phyloP scores from a whole-genome alignment of 176 grass and related monocot species.

The Canna indica region DNA sequence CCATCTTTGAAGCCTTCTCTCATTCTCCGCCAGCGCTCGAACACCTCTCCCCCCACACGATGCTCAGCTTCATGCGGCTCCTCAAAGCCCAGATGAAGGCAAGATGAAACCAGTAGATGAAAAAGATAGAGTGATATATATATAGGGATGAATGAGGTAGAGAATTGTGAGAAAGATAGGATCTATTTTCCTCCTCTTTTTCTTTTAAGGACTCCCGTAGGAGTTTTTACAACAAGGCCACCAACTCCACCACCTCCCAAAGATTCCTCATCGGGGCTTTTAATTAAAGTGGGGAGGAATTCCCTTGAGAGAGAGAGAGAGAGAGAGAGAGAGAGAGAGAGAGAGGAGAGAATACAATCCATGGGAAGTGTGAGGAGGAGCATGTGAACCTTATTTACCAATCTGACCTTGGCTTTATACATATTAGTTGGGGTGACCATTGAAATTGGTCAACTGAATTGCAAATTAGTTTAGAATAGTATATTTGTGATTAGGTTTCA shows the following conservation, averaged over 20 bases:
- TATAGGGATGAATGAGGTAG: neutral
- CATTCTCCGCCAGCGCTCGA: constrained; percentile 33
- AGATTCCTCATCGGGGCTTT: constrained; percentile 41
- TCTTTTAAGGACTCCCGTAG: neutral
- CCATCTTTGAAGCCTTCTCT: constrained; percentile 56
- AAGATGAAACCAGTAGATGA: neutral
- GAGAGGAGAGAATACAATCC: no score
- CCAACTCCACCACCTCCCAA: constrained; percentile 35
- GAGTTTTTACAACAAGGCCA: neutral
- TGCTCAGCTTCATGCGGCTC: constrained; percentile 12
- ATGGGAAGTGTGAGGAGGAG: no score
- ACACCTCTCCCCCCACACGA: constrained; percentile 11
- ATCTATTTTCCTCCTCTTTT: constrained; percentile 19
- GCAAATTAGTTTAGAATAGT: no score
- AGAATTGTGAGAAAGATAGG: constrained; percentile 16
- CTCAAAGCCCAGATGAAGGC: neutral
- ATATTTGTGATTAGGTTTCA: no score
- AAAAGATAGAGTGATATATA: neutral
- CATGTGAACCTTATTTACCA: no score
- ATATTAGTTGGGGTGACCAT: no score
- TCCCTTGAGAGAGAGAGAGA: constrained; percentile 13
- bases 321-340: neutral
- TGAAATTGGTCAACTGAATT: no score
- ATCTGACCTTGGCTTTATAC: no score
- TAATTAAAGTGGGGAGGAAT: constrained; percentile 26